Evolutionary conservation across 1,284 basidiomycete genomes (phyloP).

Genomic region (Wolfiporia cocos): DNA sequence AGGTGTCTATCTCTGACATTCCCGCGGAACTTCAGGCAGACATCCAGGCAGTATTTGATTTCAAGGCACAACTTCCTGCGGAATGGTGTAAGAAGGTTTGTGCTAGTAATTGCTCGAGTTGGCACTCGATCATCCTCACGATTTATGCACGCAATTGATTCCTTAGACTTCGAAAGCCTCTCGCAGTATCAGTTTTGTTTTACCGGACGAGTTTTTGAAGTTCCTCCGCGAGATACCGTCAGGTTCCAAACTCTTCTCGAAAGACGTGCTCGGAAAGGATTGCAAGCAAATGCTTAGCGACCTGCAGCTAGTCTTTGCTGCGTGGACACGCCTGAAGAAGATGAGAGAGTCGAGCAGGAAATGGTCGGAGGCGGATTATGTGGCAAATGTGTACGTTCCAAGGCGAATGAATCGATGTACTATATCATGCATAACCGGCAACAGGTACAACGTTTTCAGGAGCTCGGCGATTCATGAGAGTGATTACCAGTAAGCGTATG

Average conservation of each 20-base stretch:
- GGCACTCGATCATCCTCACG: background rate
- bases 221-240: constrained; percentile 36
- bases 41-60: constrained; percentile 21
- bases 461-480: constrained; percentile 36
- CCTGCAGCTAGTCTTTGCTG: constrained; percentile 33
- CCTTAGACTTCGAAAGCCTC: constrained; percentile 23
- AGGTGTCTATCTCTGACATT: too few species aligned
- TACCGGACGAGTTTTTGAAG: constrained; percentile 27
- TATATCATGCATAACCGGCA: background rate
- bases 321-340: constrained; percentile 37
- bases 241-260: constrained; percentile 34
- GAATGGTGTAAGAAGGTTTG: constrained; percentile 24
- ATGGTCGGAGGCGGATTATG: constrained; percentile 51
- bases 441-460: constrained; percentile 44
- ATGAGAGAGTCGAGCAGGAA: constrained; percentile 39
- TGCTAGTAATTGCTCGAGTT: background rate
- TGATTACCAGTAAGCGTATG: constrained; percentile 32
- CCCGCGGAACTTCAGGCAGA: constrained; percentile 18
- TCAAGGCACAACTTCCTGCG: constrained; percentile 19
- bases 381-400: constrained; percentile 41
- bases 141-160: background rate
- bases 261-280: constrained; percentile 13
- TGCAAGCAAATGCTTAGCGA: constrained; percentile 31
- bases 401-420: background rate
- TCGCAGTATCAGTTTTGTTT: constrained; percentile 19